phyloP scores from a whole-genome alignment of 495 filamentous ascomycete species.

The Neurospora africana region DNA sequence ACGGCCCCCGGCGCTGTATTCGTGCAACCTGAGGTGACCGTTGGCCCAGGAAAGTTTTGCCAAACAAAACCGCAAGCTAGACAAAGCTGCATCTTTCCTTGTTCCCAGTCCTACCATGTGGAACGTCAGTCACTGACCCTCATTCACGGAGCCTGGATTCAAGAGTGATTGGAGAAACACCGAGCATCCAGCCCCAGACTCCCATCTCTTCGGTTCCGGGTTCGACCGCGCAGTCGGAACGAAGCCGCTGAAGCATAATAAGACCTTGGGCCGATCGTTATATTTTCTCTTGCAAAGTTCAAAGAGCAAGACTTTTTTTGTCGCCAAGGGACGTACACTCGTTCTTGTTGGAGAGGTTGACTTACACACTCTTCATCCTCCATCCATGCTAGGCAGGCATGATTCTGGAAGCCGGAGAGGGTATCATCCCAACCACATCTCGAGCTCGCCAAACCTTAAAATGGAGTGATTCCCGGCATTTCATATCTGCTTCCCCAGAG shows the following conservation, averaged over 20 bases:
- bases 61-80: not conserved
- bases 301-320: not conserved
- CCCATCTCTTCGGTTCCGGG: not conserved
- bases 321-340: not conserved
- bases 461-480: not conserved
- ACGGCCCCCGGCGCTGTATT: not conserved
- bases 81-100: not conserved
- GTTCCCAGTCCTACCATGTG: not conserved
- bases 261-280: not conserved
- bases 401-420: not conserved
- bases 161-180: not conserved
- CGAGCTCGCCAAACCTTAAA: not conserved
- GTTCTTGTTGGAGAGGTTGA: not conserved
- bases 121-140: not conserved
- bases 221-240: not conserved
- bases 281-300: not conserved
- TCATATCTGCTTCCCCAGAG: not conserved
- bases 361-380: not conserved
- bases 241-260: not conserved
- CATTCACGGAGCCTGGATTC: not conserved
- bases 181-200: not conserved
- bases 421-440: not conserved
- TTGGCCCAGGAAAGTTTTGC: not conserved
- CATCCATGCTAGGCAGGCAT: not conserved
- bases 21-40: not conserved